Conservation (phyloP, 225 moss, liverwort and hornwort genomes). For the Pseudisothecium myosuroides region DNA sequence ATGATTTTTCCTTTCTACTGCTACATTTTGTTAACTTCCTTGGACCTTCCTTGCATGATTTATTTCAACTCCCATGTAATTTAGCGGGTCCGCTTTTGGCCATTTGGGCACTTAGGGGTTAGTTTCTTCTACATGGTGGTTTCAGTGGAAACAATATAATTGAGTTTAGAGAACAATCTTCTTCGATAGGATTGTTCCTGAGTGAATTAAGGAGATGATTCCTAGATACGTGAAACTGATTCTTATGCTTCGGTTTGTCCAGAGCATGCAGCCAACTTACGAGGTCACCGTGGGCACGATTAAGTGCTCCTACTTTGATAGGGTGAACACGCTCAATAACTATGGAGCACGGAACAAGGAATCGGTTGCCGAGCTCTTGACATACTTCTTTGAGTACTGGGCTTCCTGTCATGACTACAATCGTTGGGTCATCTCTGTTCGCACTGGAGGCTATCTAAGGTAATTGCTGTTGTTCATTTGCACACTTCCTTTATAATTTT, state of each 20-base stretch:
- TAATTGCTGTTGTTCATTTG: not conserved
- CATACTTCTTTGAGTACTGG: constrained; percentile 94
- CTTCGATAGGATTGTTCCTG: not conserved
- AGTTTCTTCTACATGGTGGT: not conserved
- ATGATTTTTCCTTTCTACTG: not conserved
- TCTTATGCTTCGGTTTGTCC: not conserved
- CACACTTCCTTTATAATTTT: not conserved
- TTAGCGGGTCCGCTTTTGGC: not conserved
- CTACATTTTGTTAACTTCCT: not conserved
- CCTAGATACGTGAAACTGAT: not conserved
- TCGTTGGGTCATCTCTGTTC: constrained; percentile 82
- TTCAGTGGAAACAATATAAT: not conserved
- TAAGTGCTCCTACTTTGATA: constrained; percentile 81
- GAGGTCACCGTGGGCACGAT: constrained; percentile 76
- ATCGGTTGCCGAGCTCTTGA: constrained; percentile 73
- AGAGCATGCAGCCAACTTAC: constrained; percentile 88
- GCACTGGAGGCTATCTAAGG: constrained; percentile 87
- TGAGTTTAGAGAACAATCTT: not conserved
- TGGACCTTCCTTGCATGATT: not conserved
- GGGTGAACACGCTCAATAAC: constrained; percentile 56
- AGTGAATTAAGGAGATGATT: not conserved
- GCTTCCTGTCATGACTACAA: constrained; percentile 92
- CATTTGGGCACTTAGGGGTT: not conserved
- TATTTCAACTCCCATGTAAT: not conserved
- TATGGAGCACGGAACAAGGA: constrained; percentile 80